phyloP scores from a whole-genome alignment of 1,284 basidiomycete genomes.

The Chondrostereum purpureum region DNA sequence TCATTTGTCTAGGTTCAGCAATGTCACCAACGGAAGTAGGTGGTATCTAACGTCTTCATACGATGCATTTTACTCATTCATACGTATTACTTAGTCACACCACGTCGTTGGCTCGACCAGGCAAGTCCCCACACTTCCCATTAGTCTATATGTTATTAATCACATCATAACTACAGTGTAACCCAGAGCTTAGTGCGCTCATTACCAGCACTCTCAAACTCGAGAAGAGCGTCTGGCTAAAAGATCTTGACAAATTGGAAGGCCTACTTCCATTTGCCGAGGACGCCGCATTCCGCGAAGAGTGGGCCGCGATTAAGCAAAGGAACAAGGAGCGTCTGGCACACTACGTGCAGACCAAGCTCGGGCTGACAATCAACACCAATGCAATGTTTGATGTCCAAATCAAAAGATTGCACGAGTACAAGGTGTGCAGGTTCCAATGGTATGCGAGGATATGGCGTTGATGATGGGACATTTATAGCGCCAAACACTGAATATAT shows the following conservation, averaged over 20 bases:
- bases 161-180: too few relatives aligned
- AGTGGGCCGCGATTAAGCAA: constrained; percentile 81
- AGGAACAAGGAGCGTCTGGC: constrained; percentile 84
- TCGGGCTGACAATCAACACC: constrained; percentile 73
- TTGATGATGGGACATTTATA: constrained; percentile 20
- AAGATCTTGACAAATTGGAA: constrained; percentile 68
- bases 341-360: constrained; percentile 65
- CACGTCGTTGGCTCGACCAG: constrained; percentile 85
- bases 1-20: constrained; percentile 48
- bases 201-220: constrained; percentile 77
- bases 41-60: constrained; percentile 18
- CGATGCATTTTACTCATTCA: constrained; percentile 6
- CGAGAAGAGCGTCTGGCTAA: constrained; percentile 74
- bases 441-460: background rate
- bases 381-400: constrained; percentile 88
- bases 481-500: constrained; percentile 81
- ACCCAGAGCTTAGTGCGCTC: constrained; percentile 76
- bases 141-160: too few relatives aligned
- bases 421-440: constrained; percentile 51
- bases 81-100: constrained; percentile 48
- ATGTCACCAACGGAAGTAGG: constrained; percentile 83
- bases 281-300: constrained; percentile 64
- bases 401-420: constrained; percentile 86
- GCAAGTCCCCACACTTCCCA: too few relatives aligned
- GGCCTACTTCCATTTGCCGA: constrained; percentile 63